These are phyloP conservation scores for Larix kaempferi DNA, from an alignment of 75 land plant species.

Conservation along the genomic window DNA sequence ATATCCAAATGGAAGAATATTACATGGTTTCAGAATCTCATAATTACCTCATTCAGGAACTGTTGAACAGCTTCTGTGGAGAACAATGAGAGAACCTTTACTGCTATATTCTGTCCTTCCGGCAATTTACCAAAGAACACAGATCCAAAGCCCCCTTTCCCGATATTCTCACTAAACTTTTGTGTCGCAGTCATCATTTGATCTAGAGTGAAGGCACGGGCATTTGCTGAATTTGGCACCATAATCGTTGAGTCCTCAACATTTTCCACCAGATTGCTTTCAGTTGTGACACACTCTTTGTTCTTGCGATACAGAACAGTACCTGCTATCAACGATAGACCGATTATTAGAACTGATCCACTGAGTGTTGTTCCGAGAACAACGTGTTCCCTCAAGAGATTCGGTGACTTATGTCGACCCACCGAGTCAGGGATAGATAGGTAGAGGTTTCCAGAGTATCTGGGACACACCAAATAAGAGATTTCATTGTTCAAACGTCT, in stretches of 20 bases:
- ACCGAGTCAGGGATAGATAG: neutral
- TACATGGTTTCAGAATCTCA: neutral
- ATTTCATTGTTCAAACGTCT: no score
- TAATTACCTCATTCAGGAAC: slow-evolving; percentile 38
- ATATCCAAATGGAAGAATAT: neutral
- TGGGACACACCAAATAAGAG: neutral
- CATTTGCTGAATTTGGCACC: neutral
- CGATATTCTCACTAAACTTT: slow-evolving; percentile 42
- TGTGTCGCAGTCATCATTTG: slow-evolving; percentile 41
- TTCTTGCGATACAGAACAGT: neutral
- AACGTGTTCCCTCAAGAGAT: no score
- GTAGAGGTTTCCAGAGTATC: neutral
- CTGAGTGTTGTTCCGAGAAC: no score
- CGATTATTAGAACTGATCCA: neutral
- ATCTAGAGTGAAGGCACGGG: slow-evolving; percentile 29
- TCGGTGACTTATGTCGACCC: neutral
- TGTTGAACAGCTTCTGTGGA: slow-evolving; percentile 37
- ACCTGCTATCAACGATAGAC: neutral
- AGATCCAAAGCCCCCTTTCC: slow-evolving; percentile 52
- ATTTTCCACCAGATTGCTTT: neutral
- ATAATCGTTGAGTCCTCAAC: neutral
- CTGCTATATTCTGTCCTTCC: slow-evolving; percentile 37
- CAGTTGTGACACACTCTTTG: neutral
- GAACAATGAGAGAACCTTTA: slow-evolving; percentile 34
- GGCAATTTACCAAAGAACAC: slow-evolving; percentile 34